A percentile compares a stretch with the other conserved stretches of the same genome.
phyloP scores from a whole-genome alignment of 176 grass and related monocot genomes.

The Dactylis glomerata region DNA sequence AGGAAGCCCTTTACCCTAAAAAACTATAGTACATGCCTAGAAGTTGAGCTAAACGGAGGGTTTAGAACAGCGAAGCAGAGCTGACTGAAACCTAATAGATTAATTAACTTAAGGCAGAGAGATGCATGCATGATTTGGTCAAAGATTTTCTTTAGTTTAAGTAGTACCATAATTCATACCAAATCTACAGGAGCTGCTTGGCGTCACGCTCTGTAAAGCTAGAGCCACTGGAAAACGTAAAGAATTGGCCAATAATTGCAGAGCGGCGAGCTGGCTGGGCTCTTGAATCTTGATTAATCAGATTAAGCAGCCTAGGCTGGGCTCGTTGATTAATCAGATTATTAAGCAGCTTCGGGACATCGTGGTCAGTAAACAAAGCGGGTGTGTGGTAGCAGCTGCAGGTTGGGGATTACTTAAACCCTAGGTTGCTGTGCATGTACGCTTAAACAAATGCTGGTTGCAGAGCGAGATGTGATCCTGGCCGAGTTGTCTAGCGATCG shows the following conservation, averaged over 20 bases:
- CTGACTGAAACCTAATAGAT: background rate
- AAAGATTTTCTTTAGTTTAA: conserved; percentile 29
- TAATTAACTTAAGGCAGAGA: background rate
- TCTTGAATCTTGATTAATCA: background rate
- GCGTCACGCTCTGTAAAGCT: conserved; percentile 10
- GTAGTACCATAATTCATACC: background rate
- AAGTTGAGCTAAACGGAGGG: background rate
- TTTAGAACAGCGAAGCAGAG: conserved; percentile 17
- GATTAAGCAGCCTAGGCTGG: background rate
- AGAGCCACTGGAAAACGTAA: background rate
- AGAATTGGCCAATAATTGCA: conserved; percentile 20
- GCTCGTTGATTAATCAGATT: background rate
- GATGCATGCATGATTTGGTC: conserved; percentile 14
- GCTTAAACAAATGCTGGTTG: background rate
- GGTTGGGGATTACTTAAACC: background rate
- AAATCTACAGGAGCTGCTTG: conserved; percentile 15
- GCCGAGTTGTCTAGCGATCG: background rate
- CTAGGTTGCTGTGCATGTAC: background rate
- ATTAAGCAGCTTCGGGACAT: background rate
- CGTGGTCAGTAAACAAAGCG: background rate
- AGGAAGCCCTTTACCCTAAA: too few relatives aligned
- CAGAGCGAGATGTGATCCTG: background rate
- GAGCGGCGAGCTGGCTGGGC: background rate
- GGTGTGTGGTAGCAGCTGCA: background rate
- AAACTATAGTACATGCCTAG: too few relatives aligned